Evolutionary conservation across 2,329 filamentous ascomycete species (phyloP).

Genomic region (Helotiales sp.): DNA sequence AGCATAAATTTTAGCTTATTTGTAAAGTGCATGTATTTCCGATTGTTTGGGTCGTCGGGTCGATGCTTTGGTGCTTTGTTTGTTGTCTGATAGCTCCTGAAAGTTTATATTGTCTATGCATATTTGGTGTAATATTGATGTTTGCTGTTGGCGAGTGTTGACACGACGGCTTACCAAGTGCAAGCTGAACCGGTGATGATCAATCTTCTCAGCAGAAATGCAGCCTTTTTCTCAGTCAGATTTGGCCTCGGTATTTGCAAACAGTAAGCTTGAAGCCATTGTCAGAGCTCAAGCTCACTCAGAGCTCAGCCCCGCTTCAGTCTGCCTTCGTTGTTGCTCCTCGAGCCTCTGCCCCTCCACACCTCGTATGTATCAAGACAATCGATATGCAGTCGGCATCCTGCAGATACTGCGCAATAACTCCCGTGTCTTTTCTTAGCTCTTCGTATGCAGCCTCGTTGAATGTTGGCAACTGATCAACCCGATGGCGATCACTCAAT

Average conservation of each 20-base stretch:
- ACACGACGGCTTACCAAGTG: neutral
- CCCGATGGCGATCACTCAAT: neutral
- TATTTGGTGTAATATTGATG: neutral
- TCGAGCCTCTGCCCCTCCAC: neutral
- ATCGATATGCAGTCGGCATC: constrained; percentile 4
- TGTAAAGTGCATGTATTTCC: neutral
- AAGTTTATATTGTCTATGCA: neutral
- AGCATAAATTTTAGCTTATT: constrained; percentile 14
- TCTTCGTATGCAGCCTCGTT: constrained; percentile 1
- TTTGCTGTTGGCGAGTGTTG: neutral
- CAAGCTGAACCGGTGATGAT: neutral
- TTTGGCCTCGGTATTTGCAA: neutral
- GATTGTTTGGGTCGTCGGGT: neutral
- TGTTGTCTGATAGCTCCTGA: neutral
- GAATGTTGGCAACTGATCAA: constrained; percentile 13
- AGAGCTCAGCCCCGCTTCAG: constrained; percentile 8
- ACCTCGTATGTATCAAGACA: constrained; percentile 11
- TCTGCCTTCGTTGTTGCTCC: neutral
- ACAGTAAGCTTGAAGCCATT: constrained; percentile 3
- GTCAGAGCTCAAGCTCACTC: constrained; percentile 9
- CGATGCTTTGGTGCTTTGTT: neutral
- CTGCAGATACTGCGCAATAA: constrained; percentile 1
- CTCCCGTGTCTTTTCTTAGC: constrained; percentile 12
- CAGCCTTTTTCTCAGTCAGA: neutral
- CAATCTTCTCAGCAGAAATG: neutral